A percentile compares a stretch with the other conserved stretches of the same genome.
These are phyloP conservation scores for Elongisporangium anandrum DNA, from an alignment of 352 stramenopile genomes.

Conservation along the genomic window DNA sequence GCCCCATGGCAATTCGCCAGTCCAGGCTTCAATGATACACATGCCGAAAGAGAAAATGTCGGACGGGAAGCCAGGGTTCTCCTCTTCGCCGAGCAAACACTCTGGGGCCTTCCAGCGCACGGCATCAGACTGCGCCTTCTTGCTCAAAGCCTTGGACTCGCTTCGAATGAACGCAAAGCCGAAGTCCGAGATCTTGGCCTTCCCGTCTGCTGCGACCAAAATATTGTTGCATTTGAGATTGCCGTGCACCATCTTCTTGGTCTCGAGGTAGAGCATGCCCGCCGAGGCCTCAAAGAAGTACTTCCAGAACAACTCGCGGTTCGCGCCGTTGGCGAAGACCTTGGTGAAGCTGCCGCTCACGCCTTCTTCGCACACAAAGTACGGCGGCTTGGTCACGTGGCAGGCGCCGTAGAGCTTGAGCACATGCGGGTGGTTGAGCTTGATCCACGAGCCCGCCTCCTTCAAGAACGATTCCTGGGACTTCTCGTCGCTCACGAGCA, in stretches of 20 bases:
- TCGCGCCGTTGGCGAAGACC: slow-evolving; percentile 14
- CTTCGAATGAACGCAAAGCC: slow-evolving; percentile 30
- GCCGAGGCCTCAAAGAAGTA: slow-evolving; percentile 26
- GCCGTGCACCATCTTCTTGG: slow-evolving; percentile 64
- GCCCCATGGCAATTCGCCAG: slow-evolving; percentile 7
- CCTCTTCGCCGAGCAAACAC: slow-evolving; percentile 15
- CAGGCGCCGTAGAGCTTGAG: slow-evolving; percentile 42
- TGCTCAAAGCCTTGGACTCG: slow-evolving; percentile 20
- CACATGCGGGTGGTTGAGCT: slow-evolving; percentile 32
- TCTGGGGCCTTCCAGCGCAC: slow-evolving; percentile 38
- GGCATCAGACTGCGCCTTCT: slow-evolving; percentile 27
- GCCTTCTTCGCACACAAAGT: slow-evolving; percentile 34
- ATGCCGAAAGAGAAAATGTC: slow-evolving; percentile 24
- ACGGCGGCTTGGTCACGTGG: slow-evolving; percentile 30
- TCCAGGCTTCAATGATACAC: slow-evolving; percentile 18
- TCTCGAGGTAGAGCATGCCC: slow-evolving; percentile 57
- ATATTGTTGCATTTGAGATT: slow-evolving; percentile 89
- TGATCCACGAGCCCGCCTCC: slow-evolving; percentile 32
- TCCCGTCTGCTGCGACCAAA: slow-evolving; percentile 49
- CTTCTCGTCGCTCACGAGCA: slow-evolving; percentile 20
- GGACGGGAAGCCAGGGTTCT: slow-evolving; percentile 2
- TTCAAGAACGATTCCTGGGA: slow-evolving; percentile 25
- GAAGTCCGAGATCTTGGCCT: slow-evolving; percentile 42
- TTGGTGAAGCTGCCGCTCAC: slow-evolving; percentile 19
- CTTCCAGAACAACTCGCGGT: slow-evolving; percentile 12